Conservation (phyloP, 768 basidiomycete genomes). For the Kwoniella heveanensis region DNA sequence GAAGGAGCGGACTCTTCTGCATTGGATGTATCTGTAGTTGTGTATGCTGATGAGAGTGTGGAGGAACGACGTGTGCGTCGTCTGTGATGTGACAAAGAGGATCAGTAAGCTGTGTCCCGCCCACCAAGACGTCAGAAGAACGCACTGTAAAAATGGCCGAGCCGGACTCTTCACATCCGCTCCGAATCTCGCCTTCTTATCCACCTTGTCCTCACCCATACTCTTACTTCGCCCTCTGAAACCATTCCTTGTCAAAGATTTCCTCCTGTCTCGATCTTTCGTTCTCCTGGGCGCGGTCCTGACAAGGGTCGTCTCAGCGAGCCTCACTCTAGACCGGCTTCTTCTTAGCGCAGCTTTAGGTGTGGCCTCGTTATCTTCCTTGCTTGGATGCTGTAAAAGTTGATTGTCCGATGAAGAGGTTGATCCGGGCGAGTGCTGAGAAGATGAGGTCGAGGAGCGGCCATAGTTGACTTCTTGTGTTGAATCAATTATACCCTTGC, state of each 20-base stretch:
- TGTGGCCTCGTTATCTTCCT: constrained; percentile 31
- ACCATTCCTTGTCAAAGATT: constrained; percentile 2
- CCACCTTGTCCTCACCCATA: constrained; percentile 26
- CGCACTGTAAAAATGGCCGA: constrained; percentile 27
- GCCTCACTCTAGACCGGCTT: constrained; percentile 22
- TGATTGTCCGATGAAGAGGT: constrained; percentile 21
- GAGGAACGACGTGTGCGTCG: constrained; percentile 33
- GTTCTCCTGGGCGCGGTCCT: constrained; percentile 21
- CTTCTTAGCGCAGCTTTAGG: constrained; percentile 34
- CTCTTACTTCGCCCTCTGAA: constrained; percentile 24
- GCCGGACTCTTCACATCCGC: constrained; percentile 47
- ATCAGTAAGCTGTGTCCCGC: neutral
- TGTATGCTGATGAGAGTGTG: constrained; percentile 41
- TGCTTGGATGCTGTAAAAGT: neutral
- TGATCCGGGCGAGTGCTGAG: constrained; percentile 19
- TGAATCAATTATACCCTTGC: constrained; percentile 11
- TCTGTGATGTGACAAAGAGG: constrained; percentile 5
- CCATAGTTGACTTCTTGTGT: neutral
- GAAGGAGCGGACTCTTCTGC: constrained; percentile 16
- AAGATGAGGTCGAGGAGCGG: constrained; percentile 17
- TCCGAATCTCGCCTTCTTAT: constrained; percentile 44
- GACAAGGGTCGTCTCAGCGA: constrained; percentile 17
- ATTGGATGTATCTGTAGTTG: constrained; percentile 41
- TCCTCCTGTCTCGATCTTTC: constrained; percentile 10
- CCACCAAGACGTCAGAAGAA: constrained; percentile 1